phyloP scores from a whole-genome alignment of 768 basidiomycete species.

The Macrolepiota albuminosa region DNA sequence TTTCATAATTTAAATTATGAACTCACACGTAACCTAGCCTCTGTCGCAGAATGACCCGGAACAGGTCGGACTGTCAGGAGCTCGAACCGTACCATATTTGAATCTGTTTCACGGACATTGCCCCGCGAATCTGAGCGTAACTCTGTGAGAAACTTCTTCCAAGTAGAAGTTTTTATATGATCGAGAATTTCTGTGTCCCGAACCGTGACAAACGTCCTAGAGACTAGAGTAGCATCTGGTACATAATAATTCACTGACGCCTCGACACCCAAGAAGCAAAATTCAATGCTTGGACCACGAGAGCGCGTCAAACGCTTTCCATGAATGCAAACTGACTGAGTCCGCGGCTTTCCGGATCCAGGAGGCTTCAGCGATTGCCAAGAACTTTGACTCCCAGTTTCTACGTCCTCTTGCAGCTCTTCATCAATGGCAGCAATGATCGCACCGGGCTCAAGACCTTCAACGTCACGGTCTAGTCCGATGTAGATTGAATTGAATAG shows the following conservation, averaged over 20 bases:
- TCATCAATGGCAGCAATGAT: constrained; percentile 92
- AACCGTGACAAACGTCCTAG: constrained; percentile 63
- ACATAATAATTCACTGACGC: constrained; percentile 66
- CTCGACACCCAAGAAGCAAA: constrained; percentile 60
- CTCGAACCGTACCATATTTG: constrained; percentile 91
- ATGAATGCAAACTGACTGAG: constrained; percentile 38
- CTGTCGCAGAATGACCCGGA: constrained; percentile 61
- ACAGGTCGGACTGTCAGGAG: constrained; percentile 71
- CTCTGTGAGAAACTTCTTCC: constrained; percentile 94
- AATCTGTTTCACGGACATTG: constrained; percentile 85
- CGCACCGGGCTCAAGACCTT: constrained; percentile 68
- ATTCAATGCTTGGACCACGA: constrained; percentile 78
- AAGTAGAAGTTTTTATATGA: constrained; percentile 97
- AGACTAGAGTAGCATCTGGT: constrained; percentile 51
- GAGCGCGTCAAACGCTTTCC: constrained; percentile 68
- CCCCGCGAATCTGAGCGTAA: constrained; percentile 82
- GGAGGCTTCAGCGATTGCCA: constrained; percentile 81
- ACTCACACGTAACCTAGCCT: constrained; percentile 72
- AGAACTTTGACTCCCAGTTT: constrained; percentile 76
- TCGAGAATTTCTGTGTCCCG: constrained; percentile 86
- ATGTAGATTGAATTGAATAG: constrained; percentile 95
- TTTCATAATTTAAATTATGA: neutral
- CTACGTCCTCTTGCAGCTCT: constrained; percentile 73
- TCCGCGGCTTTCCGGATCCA: constrained; percentile 36
- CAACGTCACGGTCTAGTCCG: constrained; percentile 76